A percentile compares a stretch with the other conserved stretches of the same genome.
These are phyloP conservation scores for Hyphopichia khmerensis DNA, from an alignment of 1,139 yeast species.

Conservation along the genomic window DNA sequence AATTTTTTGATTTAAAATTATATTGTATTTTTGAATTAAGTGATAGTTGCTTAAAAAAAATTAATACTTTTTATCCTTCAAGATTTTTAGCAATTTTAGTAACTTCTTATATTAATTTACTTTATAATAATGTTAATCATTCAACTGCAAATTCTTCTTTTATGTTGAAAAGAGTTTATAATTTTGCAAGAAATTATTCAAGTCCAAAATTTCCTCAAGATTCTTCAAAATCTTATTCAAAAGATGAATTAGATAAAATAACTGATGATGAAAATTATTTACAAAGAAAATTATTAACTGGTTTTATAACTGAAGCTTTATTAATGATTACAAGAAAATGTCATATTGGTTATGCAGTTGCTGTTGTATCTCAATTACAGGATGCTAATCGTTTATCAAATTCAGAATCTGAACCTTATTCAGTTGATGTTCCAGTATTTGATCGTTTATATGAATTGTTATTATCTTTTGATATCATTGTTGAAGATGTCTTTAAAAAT, in stretches of 20 bases:
- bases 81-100: slow-evolving; percentile 69
- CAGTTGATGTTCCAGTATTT: slow-evolving; percentile 19
- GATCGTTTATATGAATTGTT: slow-evolving; percentile 55
- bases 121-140: slow-evolving; percentile 36
- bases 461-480: slow-evolving; percentile 62
- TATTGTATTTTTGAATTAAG: slow-evolving; percentile 65
- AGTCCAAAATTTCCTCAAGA: slow-evolving; percentile 48
- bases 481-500: slow-evolving; percentile 38
- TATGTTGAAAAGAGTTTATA: slow-evolving; percentile 57
- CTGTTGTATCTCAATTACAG: slow-evolving; percentile 22
- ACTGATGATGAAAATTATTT: slow-evolving; percentile 54
- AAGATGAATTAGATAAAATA: slow-evolving; percentile 39
- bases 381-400: slow-evolving; percentile 10
- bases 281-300: slow-evolving; percentile 45
- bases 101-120: slow-evolving; percentile 51
- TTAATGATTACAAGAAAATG: slow-evolving; percentile 33
- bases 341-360: slow-evolving; percentile 22
- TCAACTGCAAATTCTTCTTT: slow-evolving; percentile 37
- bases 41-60: slow-evolving; percentile 49
- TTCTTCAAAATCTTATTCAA: slow-evolving; percentile 25
- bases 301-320: slow-evolving; percentile 44
- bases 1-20: slow-evolving; percentile 54
- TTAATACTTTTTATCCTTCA: slow-evolving; percentile 71
- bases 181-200: slow-evolving; percentile 64
- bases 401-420: slow-evolving; percentile 9